Evolutionary conservation across 495 filamentous ascomycete species (phyloP).

Genomic region (Daldinia concentrica): DNA sequence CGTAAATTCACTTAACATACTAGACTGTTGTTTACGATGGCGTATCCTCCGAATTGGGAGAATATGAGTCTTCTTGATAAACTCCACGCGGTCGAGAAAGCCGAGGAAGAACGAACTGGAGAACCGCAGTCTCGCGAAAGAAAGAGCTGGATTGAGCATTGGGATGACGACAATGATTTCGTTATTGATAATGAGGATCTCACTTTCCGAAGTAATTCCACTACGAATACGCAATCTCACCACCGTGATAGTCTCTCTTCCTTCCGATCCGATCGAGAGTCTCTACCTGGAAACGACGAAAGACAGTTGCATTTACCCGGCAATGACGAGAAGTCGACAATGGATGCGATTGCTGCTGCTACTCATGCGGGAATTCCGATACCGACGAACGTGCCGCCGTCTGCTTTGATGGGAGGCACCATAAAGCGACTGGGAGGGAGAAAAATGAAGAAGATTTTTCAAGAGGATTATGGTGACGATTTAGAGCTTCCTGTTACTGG

Average conservation of each 20-base stretch:
- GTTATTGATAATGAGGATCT: conserved; percentile 74
- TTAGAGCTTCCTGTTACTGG: conserved; percentile 77
- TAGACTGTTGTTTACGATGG: not conserved
- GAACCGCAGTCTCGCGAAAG: conserved; percentile 61
- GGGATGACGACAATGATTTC: conserved; percentile 86
- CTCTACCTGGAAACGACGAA: conserved; percentile 80
- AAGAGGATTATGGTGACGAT: conserved; percentile 94
- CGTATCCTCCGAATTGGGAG: conserved; percentile 7
- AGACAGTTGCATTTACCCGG: conserved; percentile 81
- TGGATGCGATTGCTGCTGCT: conserved; percentile 86
- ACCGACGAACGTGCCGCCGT: conserved; percentile 86
- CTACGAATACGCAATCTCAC: conserved; percentile 60
- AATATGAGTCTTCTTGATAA: conserved; percentile 3
- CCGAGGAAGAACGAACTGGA: not conserved
- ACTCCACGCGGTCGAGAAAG: not conserved
- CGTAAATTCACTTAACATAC: not conserved
- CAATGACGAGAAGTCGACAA: conserved; percentile 79
- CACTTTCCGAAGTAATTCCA: conserved; percentile 70
- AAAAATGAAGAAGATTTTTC: conserved; percentile 76
- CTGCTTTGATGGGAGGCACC: conserved; percentile 91
- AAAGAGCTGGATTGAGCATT: conserved; percentile 70
- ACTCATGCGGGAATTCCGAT: conserved; percentile 91
- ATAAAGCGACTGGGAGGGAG: conserved; percentile 90
- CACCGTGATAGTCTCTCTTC: conserved; percentile 80
- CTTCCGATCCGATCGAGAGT: conserved; percentile 81